phyloP scores from a whole-genome alignment of 495 filamentous ascomycete species.

The Lepraria neglecta region DNA sequence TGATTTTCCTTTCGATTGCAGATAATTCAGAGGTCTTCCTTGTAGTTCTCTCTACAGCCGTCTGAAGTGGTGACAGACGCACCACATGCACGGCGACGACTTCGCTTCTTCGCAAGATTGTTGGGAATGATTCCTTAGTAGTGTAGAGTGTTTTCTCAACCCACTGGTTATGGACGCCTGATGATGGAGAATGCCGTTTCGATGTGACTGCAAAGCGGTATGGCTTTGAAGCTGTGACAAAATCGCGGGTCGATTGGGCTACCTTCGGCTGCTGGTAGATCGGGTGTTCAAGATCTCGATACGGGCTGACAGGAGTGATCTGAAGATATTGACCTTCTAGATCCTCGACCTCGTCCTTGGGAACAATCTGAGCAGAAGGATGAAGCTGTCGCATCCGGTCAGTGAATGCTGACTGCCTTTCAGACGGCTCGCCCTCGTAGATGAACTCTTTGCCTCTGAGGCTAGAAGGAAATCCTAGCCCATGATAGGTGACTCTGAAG shows the following conservation, averaged over 20 bases:
- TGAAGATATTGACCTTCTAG: slow-evolving; percentile 91
- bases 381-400: slow-evolving; percentile 91
- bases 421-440: slow-evolving; percentile 71
- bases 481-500: slow-evolving; percentile 87
- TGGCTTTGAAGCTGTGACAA: slow-evolving; percentile 69
- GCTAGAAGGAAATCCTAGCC: slow-evolving; percentile 76
- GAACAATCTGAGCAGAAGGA: slow-evolving; percentile 76
- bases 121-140: slow-evolving; percentile 82
- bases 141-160: slow-evolving; percentile 84
- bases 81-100: slow-evolving; percentile 63
- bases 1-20: slow-evolving; percentile 64
- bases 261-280: slow-evolving; percentile 83
- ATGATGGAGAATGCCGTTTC: slow-evolving; percentile 57
- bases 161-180: slow-evolving; percentile 60
- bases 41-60: slow-evolving; percentile 83
- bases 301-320: slow-evolving; percentile 68
- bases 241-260: slow-evolving; percentile 73
- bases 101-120: slow-evolving; percentile 82
- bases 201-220: slow-evolving; percentile 66
- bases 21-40: slow-evolving; percentile 84
- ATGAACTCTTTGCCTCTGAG: slow-evolving; percentile 90
- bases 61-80: slow-evolving; percentile 68
- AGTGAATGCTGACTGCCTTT: slow-evolving; percentile 73
- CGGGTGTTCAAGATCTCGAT: slow-evolving; percentile 77
- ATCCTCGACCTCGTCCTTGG: slow-evolving; percentile 64